A percentile compares a stretch with the other conserved stretches of the same genome.
Conservation (phyloP, 495 filamentous ascomycete genomes). For the Penicillium atrosanguineum region DNA sequence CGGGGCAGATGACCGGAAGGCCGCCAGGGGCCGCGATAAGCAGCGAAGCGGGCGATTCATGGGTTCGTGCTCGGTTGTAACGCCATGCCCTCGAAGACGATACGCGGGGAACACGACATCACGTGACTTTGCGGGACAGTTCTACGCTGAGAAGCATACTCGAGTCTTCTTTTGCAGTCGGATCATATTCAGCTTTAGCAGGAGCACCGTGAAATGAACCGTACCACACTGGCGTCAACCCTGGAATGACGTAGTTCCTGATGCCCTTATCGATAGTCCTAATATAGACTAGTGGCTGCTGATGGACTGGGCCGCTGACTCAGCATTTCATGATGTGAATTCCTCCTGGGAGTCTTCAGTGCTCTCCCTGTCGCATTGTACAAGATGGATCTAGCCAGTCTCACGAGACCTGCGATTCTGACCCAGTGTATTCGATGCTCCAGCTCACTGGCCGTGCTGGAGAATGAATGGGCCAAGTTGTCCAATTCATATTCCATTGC, state of each 20-base stretch:
- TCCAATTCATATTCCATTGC: conserved; percentile 42
- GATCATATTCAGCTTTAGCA: background rate
- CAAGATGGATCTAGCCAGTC: conserved; percentile 39
- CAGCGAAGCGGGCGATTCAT: conserved; percentile 21
- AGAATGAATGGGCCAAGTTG: conserved; percentile 49
- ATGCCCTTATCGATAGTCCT: conserved; percentile 14
- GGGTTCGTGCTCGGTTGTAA: conserved; percentile 1
- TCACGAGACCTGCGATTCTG: conserved; percentile 41
- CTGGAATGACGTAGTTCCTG: conserved; percentile 13
- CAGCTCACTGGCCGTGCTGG: conserved; percentile 45
- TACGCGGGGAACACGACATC: conserved; percentile 11
- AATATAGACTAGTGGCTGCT: conserved; percentile 10
- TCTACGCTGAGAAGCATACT: background rate
- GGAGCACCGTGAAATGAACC: background rate
- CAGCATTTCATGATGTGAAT: conserved; percentile 3
- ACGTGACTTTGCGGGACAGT: conserved; percentile 15
- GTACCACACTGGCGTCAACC: background rate
- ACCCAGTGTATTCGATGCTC: conserved; percentile 45
- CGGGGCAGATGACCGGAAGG: background rate
- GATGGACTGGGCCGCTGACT: conserved; percentile 21
- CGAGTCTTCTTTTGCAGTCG: background rate
- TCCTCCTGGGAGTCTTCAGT: background rate
- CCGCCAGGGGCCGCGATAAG: conserved; percentile 14
- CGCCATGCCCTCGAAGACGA: background rate
- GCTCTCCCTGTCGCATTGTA: conserved; percentile 3